Base-by-base conservation (phyloP, 2,329 filamentous ascomycete species). In the Cladorrhinum sp. region DNA sequence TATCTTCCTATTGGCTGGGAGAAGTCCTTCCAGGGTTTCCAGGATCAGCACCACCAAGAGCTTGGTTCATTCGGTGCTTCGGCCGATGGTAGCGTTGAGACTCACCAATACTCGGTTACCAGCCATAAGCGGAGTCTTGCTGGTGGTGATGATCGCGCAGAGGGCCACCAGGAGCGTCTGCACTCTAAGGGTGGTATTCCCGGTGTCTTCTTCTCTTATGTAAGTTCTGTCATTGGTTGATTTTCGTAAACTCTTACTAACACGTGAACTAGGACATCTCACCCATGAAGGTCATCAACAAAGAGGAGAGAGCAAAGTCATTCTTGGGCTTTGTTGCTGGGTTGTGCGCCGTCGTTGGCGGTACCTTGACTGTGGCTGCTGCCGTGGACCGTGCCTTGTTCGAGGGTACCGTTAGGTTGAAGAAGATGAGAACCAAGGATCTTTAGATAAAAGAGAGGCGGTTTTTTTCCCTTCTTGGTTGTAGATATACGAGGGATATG, bases 241-340 rank as follows among this genome's bases (percentile, higher is more conserved):
- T 12, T 49, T 32, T n/a, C 29, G 29, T 41, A 50, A 54, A 41
- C 64, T 9, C 18, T 52, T 50, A 38, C 50, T 58, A 32, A 48
- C 18, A 12, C 1, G 12, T 10, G 29, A 24, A 20, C 36, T 58
- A 93, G 90, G 95, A 99, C 70, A 99, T 99, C 74, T 98, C 93
- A 1, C 95, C 95, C 4, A 99, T 99, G 95, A 99, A 98, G 79
- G 93, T 99, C 63, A 90, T 99, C 77, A 99, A 99, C 80, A 89
- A 93, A 58, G 96, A 99, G 78, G 89, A 91, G 67, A 86, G 91
- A 51, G 81, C 88, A 62, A 98, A 98, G 81, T 90, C 89, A 3
- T 96, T 99, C 74, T 86, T 91, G 0, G 91, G 91, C 18, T 99
- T 99, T 80, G 76, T 99, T 61, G 93, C 95, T 1, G 95, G 95